Evolutionary conservation across 2,329 filamentous ascomycete species (phyloP).

Genomic region (Clarireedia paspali): DNA sequence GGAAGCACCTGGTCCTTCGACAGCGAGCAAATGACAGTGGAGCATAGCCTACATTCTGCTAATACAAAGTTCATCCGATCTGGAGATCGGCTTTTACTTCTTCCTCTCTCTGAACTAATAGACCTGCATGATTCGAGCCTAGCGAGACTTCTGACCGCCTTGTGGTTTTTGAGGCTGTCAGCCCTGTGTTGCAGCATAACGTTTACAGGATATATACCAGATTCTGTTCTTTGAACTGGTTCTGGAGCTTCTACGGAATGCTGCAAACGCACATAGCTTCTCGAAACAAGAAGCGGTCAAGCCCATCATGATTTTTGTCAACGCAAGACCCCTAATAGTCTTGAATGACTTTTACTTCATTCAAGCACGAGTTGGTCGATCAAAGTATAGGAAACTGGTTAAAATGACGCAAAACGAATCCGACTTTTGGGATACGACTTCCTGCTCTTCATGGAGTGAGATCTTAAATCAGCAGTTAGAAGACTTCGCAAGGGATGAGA

Average conservation of each 20-base stretch:
- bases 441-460: constrained; percentile 13
- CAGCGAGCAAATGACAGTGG: no score
- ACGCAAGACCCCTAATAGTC: constrained; percentile 24
- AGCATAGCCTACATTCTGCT: no score
- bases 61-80: no score
- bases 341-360: constrained; percentile 26
- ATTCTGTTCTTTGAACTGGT: neutral
- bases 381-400: constrained; percentile 21
- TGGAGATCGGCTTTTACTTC: no score
- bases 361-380: constrained; percentile 15
- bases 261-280: constrained; percentile 20
- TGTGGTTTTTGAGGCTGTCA: no score
- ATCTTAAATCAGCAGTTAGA: constrained; percentile 21
- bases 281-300: constrained; percentile 24
- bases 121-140: no score
- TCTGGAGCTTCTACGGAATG: constrained; percentile 14
- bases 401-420: constrained; percentile 27
- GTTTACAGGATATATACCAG: no score
- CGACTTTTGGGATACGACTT: constrained; percentile 23
- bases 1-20: no score
- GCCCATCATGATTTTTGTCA: constrained; percentile 26
- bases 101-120: no score
- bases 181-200: no score
- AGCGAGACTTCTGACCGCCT: no score
- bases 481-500: constrained; percentile 18